These are phyloP conservation scores for Exserohilum rostratum DNA, from an alignment of 2,329 filamentous ascomycete species.

Conservation along the genomic window DNA sequence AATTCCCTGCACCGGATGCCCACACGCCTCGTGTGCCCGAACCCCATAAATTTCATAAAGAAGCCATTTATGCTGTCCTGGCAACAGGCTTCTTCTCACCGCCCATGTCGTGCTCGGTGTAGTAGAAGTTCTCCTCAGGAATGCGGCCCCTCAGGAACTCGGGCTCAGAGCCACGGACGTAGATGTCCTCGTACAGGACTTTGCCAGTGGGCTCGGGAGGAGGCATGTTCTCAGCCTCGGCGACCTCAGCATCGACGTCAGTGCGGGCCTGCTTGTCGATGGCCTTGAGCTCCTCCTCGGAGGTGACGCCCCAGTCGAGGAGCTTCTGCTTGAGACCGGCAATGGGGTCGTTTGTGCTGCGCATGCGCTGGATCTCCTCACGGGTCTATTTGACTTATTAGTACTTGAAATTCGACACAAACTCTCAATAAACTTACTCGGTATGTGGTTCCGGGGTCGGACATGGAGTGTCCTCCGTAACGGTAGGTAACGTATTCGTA, in stretches of 20 bases:
- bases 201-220: conserved; percentile 76
- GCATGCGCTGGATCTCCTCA: conserved; percentile 99
- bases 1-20: conserved; percentile 13
- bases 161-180: conserved; percentile 86
- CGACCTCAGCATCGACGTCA: conserved; percentile 88
- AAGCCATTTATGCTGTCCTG: conserved; percentile 35
- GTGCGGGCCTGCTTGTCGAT: conserved; percentile 92
- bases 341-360: conserved; percentile 97
- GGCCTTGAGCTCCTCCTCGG: conserved; percentile 93
- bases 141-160: conserved; percentile 85
- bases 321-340: conserved; percentile 98
- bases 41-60: background rate
- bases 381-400: conserved; percentile 64
- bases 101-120: conserved; percentile 54
- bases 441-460: conserved; percentile 98
- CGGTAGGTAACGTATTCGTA: conserved; percentile 99
- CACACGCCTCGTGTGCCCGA: background rate
- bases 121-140: conserved; percentile 91
- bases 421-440: conserved; percentile 54
- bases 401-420: background rate
- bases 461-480: conserved; percentile 99
- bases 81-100: conserved; percentile 43
- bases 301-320: conserved; percentile 89
- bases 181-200: conserved; percentile 96
- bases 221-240: conserved; percentile 85